Base-by-base conservation (phyloP, 148 eudicot species). In the Fagopyrum homotropicum region DNA sequence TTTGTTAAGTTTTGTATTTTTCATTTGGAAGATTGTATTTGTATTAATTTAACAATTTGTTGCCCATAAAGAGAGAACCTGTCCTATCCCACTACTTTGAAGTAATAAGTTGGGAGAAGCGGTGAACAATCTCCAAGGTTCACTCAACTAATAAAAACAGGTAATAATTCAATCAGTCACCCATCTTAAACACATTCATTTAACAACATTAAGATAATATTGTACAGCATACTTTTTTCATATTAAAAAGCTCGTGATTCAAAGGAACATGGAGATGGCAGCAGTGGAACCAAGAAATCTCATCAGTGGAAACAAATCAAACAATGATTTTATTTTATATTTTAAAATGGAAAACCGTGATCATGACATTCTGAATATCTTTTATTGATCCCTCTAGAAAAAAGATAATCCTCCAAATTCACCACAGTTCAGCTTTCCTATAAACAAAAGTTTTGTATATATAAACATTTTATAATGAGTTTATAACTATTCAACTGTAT, bases 1-100 rank as follows among this genome's bases (percentile, higher is more conserved):
- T 63, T 63, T 63, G 26, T 22, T 22, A 22, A 35, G 69, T 63
- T 11, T 63, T 66, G 71, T 12, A 14, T 40, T 22, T 15, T 43
- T 40, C 71, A 66, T 66, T 66, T 66, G 71, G 70, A 64, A 64
- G 45, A 10, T 30, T 35, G 29, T 64, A 5, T 64, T 64, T 57
- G 63, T 26, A 57, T 57, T 57, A 49, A 49, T 8, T 49, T 49
- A n/a, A 4, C 63, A 57, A 19, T 19, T 57, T 64, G 70, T 63
- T 64, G 46, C 46, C 70, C 40, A 12, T 9, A 64, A 64, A 64
- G 70, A 64, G 16, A 12, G 35, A 45, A 4, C 40, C 9, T 64
- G 70, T 35, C 70, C 14, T 64, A 9, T 64, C 29, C 45, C 70
- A 64, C 14, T 11, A 22, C 45, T 64, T 49, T 35, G 45, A 64